These are phyloP conservation scores for Pholiota microspora DNA, from an alignment of 768 basidiomycete species.

Conservation along the genomic window DNA sequence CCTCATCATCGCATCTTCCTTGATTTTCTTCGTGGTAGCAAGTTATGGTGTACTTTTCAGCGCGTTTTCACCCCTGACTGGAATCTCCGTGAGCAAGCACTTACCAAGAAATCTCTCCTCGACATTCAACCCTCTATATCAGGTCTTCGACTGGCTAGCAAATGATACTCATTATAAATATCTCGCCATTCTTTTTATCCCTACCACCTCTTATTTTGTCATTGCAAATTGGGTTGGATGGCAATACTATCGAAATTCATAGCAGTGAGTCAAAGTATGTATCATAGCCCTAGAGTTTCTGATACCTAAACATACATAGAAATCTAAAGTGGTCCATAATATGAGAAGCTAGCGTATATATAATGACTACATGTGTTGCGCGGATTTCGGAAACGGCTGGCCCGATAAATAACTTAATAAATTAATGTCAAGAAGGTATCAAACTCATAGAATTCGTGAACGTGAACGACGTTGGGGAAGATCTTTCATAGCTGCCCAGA, in stretches of 20 bases:
- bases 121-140: neutral
- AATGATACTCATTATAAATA: constrained; percentile 91
- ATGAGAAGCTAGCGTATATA: constrained; percentile 1
- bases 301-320: neutral
- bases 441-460: constrained; percentile 17
- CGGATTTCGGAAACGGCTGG: constrained; percentile 6
- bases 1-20: constrained; percentile 42
- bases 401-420: constrained; percentile 19
- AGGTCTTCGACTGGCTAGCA: constrained; percentile 67
- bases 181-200: constrained; percentile 73
- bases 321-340: neutral
- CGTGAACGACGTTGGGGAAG: constrained; percentile 15
- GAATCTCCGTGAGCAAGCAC: constrained; percentile 32
- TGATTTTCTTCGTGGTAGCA: constrained; percentile 53
- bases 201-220: constrained; percentile 82
- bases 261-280: constrained; percentile 2
- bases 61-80: constrained; percentile 55
- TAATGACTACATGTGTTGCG: neutral
- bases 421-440: constrained; percentile 4
- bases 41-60: constrained; percentile 66
- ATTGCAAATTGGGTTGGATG: constrained; percentile 99
- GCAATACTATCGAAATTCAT: constrained; percentile 95
- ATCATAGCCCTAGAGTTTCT: neutral
- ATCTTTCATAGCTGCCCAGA: constrained; percentile 23
- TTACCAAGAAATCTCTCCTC: neutral